Conservation (phyloP, 805 yeast genomes). For the Saccharomycopsis sp. region DNA sequence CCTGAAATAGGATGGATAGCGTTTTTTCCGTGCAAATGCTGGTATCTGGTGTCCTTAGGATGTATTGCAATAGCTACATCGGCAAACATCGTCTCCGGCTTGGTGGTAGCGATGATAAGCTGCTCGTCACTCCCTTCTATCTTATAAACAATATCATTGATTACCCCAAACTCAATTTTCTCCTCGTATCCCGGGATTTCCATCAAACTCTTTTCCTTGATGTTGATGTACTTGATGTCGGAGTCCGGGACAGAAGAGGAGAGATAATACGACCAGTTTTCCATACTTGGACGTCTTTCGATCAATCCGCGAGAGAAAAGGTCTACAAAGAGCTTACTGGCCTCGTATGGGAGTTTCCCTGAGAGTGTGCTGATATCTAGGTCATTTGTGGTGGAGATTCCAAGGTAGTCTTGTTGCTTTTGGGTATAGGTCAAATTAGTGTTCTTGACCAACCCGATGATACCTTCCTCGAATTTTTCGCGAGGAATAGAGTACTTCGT, state of each 20-base stretch:
- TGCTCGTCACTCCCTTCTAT: constrained; percentile 65
- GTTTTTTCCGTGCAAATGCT: constrained; percentile 82
- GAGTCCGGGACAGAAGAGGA: constrained; percentile 93
- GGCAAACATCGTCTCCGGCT: constrained; percentile 98
- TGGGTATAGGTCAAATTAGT: constrained; percentile 79
- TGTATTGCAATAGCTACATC: constrained; percentile 97
- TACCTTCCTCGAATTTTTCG: constrained; percentile 55
- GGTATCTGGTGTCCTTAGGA: constrained; percentile 89
- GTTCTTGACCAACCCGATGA: constrained; percentile 96
- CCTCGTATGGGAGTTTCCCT: neutral
- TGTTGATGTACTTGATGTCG: constrained; percentile 90
- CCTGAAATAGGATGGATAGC: constrained; percentile 88
- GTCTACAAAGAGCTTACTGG: constrained; percentile 49
- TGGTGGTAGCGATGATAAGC: constrained; percentile 89
- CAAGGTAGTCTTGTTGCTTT: constrained; percentile 73
- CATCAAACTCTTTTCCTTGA: constrained; percentile 72
- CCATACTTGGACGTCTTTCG: constrained; percentile 85
- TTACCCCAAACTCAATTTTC: constrained; percentile 90
- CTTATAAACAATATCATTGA: constrained; percentile 87
- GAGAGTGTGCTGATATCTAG: neutral
- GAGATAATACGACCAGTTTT: constrained; percentile 92
- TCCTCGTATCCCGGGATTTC: constrained; percentile 86
- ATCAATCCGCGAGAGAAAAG: constrained; percentile 93
- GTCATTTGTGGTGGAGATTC: constrained; percentile 72
- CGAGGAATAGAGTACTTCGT: constrained; percentile 3